Conservation (phyloP, 1,284 basidiomycete genomes). For the Fomitopsis palustris region DNA sequence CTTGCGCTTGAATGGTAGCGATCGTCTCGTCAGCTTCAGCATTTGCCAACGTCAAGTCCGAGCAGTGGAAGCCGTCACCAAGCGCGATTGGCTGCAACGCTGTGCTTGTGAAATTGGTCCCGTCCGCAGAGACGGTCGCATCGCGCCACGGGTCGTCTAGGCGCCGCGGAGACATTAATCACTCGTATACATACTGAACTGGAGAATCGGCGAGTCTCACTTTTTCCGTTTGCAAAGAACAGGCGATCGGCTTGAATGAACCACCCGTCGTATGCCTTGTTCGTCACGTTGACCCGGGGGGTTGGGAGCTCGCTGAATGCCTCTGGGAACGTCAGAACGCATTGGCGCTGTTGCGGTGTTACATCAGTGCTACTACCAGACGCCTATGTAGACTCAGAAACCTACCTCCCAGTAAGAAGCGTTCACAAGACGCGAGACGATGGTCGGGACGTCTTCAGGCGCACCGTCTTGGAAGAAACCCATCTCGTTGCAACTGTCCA, state of each 20-base stretch:
- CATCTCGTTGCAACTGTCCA: conserved; percentile 55
- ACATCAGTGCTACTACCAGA: neutral
- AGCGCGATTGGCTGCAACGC: conserved; percentile 49
- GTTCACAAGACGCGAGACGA: conserved; percentile 59
- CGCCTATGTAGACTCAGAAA: neutral
- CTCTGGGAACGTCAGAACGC: conserved; percentile 53
- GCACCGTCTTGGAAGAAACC: conserved; percentile 62
- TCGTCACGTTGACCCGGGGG: conserved; percentile 35
- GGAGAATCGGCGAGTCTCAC: conserved; percentile 13
- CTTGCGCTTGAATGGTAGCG: conserved; percentile 46
- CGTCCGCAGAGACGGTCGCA: conserved; percentile 59
- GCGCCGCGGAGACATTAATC: neutral
- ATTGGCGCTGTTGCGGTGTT: conserved; percentile 46
- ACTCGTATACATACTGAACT: neutral
- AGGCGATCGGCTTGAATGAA: conserved; percentile 50
- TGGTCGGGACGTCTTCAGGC: conserved; percentile 43
- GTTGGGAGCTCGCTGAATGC: conserved; percentile 40
- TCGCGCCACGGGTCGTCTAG: conserved; percentile 67
- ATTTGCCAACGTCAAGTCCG: conserved; percentile 46
- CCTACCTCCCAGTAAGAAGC: conserved; percentile 54
- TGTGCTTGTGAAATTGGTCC: conserved; percentile 44
- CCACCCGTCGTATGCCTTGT: conserved; percentile 59
- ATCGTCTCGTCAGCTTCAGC: conserved; percentile 49
- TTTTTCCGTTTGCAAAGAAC: conserved; percentile 63
- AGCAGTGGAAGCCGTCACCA: conserved; percentile 64